Percentiles rank a stretch among this genome's conserved stretches.
These are phyloP conservation scores for Psilocybe tampanensis DNA, from an alignment of 768 basidiomycete species.

Conservation along the genomic window DNA sequence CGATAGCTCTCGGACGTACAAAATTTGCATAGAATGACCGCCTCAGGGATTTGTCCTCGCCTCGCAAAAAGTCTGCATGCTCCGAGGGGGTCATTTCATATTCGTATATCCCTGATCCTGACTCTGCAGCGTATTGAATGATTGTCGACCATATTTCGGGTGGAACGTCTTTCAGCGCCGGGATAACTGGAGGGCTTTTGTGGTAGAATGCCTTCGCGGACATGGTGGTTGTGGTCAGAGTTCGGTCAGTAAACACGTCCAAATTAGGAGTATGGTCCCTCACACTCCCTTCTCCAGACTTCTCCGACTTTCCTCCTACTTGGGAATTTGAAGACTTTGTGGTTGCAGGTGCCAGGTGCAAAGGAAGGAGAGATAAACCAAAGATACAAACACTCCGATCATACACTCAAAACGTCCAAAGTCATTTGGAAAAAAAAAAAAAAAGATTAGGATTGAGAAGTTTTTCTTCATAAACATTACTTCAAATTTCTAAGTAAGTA, in stretches of 20 bases:
- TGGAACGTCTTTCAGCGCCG: constrained; percentile 21
- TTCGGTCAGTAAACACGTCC: not conserved
- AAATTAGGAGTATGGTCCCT: too few species aligned
- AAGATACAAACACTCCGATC: too few species aligned
- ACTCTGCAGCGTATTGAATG: constrained; percentile 27
- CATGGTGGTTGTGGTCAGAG: not conserved
- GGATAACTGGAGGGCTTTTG: not conserved
- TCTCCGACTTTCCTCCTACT: too few species aligned
- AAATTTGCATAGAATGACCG: not conserved
- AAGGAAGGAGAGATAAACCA: too few species aligned
- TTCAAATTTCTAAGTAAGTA: too few species aligned
- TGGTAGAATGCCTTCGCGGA: not conserved
- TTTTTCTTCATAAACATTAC: too few species aligned
- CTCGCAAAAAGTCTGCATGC: constrained; percentile 13
- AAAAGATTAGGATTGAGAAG: too few species aligned
- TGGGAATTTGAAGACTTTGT: too few species aligned
- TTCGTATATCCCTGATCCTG: constrained; percentile 16
- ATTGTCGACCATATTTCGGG: constrained; percentile 30
- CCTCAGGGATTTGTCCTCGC: constrained; percentile 1
- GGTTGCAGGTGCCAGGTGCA: too few species aligned
- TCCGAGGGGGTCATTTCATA: constrained; percentile 10
- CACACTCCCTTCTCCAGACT: too few species aligned
- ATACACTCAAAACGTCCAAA: too few species aligned
- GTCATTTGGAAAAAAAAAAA: too few species aligned
- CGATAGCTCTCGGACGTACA: not conserved